Evolutionary conservation across 2,329 filamentous ascomycete species (phyloP), one percentile per base, ranked within the genome.

Genomic region (Fonsecaea erecta): DNA sequence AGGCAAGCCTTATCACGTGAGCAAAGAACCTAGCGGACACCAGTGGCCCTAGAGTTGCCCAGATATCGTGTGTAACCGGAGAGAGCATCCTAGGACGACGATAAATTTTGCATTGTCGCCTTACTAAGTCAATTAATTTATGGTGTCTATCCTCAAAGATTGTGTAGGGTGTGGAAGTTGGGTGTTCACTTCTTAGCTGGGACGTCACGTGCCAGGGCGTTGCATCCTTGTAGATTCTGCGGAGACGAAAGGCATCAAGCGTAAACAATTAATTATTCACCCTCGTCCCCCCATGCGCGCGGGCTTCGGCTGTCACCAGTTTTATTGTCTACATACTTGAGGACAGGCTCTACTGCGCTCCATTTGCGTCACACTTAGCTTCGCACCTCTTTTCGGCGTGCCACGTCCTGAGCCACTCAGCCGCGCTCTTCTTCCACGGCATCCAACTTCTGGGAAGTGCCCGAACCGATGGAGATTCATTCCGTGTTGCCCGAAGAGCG

Each of bases 401-500:
- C 26, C 28, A n/a, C 52, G 5, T 32, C 16, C 52, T 9, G 32
- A 34, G 34, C 52, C 7, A 34, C 4, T 3, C 21, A 7, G 12
- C 8, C 18, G 43, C 43, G 43, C 43, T 24, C 16, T 48, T 26
- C 8, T 24, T 48, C 43, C 12, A 48, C 11, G 12, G 9, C 18
- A 14, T 6, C 11, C 18, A 32, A 21, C 26, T 28, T 30, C 40
- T 32, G 18, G 35, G 18, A n/a, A 18, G 35, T 52, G 60, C 48
- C 21, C 21, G 26, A 5, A 21, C 52, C 26, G 26, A 88, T 88
- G 84, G 86, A 89, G 76, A 86, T 89, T 58, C 86, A 89, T 75
- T 85, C 85, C 34, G 86, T 89, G 11, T 86, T 86, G 35, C 84
- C 85, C 60, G 82, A 85, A 70, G 87, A 89, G 75, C 84, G 86